These are phyloP conservation scores for Penicillium italicum DNA, from an alignment of 2,329 filamentous ascomycete genomes.

Conservation along the genomic window DNA sequence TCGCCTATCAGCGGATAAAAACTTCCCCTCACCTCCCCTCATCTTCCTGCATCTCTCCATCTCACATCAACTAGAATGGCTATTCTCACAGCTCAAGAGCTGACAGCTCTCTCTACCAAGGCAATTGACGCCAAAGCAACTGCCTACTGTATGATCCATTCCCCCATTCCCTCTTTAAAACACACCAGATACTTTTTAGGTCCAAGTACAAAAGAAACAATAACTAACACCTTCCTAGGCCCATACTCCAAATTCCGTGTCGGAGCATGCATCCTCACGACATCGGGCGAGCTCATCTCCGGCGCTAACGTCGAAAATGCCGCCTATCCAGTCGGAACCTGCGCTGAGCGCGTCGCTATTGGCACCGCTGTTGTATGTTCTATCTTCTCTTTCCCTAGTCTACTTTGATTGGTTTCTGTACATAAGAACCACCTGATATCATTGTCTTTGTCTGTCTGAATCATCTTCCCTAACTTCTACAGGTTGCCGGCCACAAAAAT, in stretches of 20 bases:
- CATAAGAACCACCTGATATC: too few species aligned
- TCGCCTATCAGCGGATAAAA: background rate
- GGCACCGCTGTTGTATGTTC: slow-evolving; percentile 64
- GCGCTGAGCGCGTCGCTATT: slow-evolving; percentile 88
- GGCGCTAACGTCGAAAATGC: slow-evolving; percentile 95
- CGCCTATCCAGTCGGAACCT: slow-evolving; percentile 88
- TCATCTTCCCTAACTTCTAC: background rate
- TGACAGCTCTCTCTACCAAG: slow-evolving; percentile 59
- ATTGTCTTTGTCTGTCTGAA: background rate
- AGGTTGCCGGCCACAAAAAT: slow-evolving; percentile 46
- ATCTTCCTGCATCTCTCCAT: background rate
- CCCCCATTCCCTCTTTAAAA: background rate
- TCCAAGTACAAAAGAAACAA: background rate
- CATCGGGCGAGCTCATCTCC: slow-evolving; percentile 55
- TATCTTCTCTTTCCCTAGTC: background rate
- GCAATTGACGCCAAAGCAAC: slow-evolving; percentile 68
- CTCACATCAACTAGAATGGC: background rate
- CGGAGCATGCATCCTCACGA: slow-evolving; percentile 71
- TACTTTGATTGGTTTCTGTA: background rate
- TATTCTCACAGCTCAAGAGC: slow-evolving; percentile 57
- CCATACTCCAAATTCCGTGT: slow-evolving; percentile 92
- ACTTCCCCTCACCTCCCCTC: background rate
- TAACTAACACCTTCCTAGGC: slow-evolving; percentile 41
- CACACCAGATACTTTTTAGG: background rate
- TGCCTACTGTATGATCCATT: slow-evolving; percentile 67